Percentiles rank a stretch among this genome's conserved stretches.
Conservation (phyloP, 305 asterid genomes). For the Solanum hybrid region DNA sequence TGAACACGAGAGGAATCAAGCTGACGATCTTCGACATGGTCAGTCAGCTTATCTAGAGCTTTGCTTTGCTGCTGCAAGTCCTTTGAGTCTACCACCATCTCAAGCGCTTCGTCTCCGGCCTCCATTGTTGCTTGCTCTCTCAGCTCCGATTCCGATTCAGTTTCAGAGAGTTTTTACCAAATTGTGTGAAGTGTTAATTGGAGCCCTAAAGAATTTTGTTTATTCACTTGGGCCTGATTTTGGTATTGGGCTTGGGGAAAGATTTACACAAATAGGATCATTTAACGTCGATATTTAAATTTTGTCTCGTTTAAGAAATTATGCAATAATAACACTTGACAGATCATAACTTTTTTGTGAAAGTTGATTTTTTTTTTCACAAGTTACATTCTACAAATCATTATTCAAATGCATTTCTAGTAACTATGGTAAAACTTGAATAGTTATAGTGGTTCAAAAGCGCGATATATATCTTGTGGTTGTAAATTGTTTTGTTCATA, state of each 20-base stretch:
- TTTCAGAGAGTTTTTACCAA: neutral
- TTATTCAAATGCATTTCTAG: neutral
- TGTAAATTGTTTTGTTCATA: neutral
- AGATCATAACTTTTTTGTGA: neutral
- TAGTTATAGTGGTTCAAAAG: neutral
- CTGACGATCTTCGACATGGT: slow-evolving; percentile 98
- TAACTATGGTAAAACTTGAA: neutral
- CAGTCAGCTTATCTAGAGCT: slow-evolving; percentile 90
- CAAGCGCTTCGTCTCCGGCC: slow-evolving; percentile 65
- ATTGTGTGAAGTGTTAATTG: neutral
- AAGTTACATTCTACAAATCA: no score
- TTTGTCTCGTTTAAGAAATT: neutral
- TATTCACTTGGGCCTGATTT: neutral
- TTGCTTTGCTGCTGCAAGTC: slow-evolving; percentile 94
- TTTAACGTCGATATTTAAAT: neutral
- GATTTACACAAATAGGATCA: neutral
- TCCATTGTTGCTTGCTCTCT: slow-evolving; percentile 34
- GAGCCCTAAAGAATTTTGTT: neutral
- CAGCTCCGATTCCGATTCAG: neutral
- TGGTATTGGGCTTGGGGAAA: neutral
- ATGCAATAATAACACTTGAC: neutral
- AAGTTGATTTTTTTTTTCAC: neutral
- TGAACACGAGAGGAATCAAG: slow-evolving; percentile 95
- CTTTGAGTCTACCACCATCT: slow-evolving; percentile 57
- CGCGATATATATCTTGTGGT: no score